Base-by-base conservation (phyloP, 2,329 filamentous ascomycete species). In the Cordyceps farinosa region DNA sequence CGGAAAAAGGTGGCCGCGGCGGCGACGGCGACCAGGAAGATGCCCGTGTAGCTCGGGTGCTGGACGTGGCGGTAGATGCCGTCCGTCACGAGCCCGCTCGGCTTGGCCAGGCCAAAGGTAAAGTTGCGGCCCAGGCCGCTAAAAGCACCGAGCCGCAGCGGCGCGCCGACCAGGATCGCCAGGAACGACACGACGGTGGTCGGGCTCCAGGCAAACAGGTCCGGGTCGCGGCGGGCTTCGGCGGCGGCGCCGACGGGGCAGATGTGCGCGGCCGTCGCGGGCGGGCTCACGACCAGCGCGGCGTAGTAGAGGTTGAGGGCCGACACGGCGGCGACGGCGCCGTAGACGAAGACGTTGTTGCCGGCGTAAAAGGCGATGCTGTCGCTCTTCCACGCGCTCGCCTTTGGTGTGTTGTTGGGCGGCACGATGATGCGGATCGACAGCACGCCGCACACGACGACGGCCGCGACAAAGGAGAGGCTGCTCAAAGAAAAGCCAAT, bases 21-120 rank as follows among this genome's bases (percentile, higher is more conserved):
- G 50, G 65, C 69, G 1, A 73, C 13, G 1, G 75, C 57, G 0
- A 84, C 65, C 3, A 78, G 34, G 0, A 75, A 11, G 2, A 79
- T 50, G 0, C 79, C 82, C 0, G 78, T 78, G 63, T 84, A 85
- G 60, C 81, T 82, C 1, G 82, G 82, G 66, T 85, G 81, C 67
- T 84, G 81, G 2, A 84, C 70, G 65, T 78, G 80, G 17, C 66
- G 64, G 64, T 84, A 84, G 2, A 84, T 70, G 0, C 82, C 82
- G 1, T 67, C 71, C 0, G 80, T 84, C 8, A 77, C 73, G 7
- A 85, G 69, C 1, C 69, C 66, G 63, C 80, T 76, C 1, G 83
- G 84, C 58, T 74, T 68, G 1, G 78, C 71, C 1, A 86, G 76
- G 1, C 76, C 73, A 66, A 84, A 86, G 0, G 82, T 86, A 67